Conservation (phyloP, 495 filamentous ascomycete genomes). For the Extremus antarcticus region DNA sequence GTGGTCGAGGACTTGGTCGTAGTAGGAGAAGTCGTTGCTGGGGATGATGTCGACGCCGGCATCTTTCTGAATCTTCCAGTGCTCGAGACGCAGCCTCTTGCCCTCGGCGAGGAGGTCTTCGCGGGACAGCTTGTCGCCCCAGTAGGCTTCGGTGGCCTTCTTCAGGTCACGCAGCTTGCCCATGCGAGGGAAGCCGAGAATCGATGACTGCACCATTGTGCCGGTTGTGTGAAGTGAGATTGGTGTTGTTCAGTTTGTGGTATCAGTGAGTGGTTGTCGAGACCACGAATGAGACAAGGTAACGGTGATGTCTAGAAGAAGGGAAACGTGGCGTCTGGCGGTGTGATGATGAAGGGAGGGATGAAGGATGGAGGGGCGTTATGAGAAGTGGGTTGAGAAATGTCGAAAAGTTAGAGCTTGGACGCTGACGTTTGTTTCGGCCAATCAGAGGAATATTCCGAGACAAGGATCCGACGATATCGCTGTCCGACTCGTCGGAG, state of each 20-base stretch:
- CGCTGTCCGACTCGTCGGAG: too few relatives aligned
- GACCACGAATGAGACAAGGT: not conserved
- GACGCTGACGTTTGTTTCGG: too few relatives aligned
- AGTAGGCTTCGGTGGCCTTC: slow-evolving; percentile 98
- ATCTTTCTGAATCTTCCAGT: slow-evolving; percentile 99
- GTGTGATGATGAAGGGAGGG: not conserved
- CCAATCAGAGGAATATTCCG: too few relatives aligned
- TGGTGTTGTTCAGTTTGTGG: not conserved
- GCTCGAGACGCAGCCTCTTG: slow-evolving; percentile 86
- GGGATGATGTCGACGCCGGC: slow-evolving; percentile 94
- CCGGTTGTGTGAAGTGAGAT: too few relatives aligned
- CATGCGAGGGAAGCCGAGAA: slow-evolving; percentile 88
- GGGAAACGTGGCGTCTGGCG: not conserved
- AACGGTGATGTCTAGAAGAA: not conserved
- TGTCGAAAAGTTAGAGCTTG: not conserved
- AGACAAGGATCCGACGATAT: too few relatives aligned
- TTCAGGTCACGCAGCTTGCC: slow-evolving; percentile 96
- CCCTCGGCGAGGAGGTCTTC: slow-evolving; percentile 81
- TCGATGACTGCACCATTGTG: slow-evolving; percentile 35
- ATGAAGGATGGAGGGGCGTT: not conserved
- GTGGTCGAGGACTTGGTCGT: slow-evolving; percentile 96
- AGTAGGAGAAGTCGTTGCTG: slow-evolving; percentile 98
- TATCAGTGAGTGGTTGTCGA: not conserved
- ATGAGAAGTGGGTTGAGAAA: not conserved
- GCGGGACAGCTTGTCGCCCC: slow-evolving; percentile 84